phyloP scores from a whole-genome alignment of 23 red algal genomes.

The Chondrus crispus region DNA sequence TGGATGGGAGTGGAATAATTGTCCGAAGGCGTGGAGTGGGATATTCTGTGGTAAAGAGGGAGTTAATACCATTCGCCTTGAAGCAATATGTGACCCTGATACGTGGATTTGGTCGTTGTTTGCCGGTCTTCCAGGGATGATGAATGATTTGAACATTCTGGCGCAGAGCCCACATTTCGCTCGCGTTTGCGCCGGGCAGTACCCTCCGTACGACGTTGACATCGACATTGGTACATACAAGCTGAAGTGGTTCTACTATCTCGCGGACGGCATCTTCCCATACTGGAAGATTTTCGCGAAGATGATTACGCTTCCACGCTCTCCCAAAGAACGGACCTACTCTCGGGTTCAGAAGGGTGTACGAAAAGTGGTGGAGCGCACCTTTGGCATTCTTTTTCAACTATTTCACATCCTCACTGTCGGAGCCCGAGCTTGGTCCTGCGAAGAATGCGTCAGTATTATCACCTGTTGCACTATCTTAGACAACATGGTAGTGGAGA shows the following conservation, averaged over 20 bases:
- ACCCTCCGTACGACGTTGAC: not conserved
- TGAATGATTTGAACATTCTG: conserved; percentile 10
- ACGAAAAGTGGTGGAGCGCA: not conserved
- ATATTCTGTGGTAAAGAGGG: not conserved
- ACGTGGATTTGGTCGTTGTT: not conserved
- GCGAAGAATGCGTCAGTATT: not conserved
- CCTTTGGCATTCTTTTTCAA: not conserved
- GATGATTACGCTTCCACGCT: not conserved
- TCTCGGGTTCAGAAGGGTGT: not conserved
- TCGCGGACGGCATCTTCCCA: not conserved
- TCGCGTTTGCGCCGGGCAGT: not conserved
- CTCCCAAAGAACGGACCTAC: not conserved
- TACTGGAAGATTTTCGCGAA: not conserved
- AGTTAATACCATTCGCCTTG: not conserved
- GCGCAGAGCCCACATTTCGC: not conserved
- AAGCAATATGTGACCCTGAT: not conserved
- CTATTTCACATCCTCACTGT: not conserved
- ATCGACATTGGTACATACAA: not conserved
- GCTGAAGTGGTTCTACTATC: not conserved
- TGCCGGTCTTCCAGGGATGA: not conserved
- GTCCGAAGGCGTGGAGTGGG: not conserved
- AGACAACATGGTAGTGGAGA: conserved; percentile 18
- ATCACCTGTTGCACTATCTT: not conserved
- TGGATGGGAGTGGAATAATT: not conserved
- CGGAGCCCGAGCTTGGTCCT: not conserved